Evolutionary conservation across 2,329 filamentous ascomycete genomes (phyloP), one percentile per base, ranked within the genome.

Genomic region (Beauveria rudraprayagi): DNA sequence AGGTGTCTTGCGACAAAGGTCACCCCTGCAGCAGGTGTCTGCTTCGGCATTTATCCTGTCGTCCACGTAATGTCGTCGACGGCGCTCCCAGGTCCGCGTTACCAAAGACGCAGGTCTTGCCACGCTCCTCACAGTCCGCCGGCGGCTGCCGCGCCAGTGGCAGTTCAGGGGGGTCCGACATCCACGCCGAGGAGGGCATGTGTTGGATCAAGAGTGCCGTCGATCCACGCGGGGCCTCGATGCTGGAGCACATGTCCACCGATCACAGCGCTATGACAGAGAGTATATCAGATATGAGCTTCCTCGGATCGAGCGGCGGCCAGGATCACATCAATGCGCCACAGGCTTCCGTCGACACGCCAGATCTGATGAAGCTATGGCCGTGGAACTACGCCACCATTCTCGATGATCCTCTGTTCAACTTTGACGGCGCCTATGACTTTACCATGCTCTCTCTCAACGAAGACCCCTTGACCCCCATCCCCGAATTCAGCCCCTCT

Each of bases 1-100:
- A 70, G 37, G 63, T 69, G 14, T 66, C 67, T 19, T 72, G 70
- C 60, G 68, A 71, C 54, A 68, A 64, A 5, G 61, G 53, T 2
- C 52, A 63, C 3, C 68, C 68, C 0, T 72, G 70, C 54, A 57
- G 63, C 3, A 63, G 70, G 26, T 71, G 70, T 53, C 50, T 61
- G 5, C 54, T 65, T 3, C 66, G 69, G 3, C 58, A 62, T 5
- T 5, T 68, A 1, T 19, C 53, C 7, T 66, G 65, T 46, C 58
- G 46, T 5, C 56, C 51, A 8, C 59, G 62, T 10, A 28, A 44
- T 1, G 28, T 48, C 11, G 16, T 7, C 11, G 48, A 43, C 34
- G 30, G 50, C n/a, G 17, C 8, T 10, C 14, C 7, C 19, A 30
- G 22, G 40, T 11, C 54, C 9, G 10, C 22, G 7, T 17, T 22